Evolutionary conservation across 805 yeast genomes (phyloP), one percentile per base, ranked within the genome.

Genomic region (Tetrapisispora iriomotensis): DNA sequence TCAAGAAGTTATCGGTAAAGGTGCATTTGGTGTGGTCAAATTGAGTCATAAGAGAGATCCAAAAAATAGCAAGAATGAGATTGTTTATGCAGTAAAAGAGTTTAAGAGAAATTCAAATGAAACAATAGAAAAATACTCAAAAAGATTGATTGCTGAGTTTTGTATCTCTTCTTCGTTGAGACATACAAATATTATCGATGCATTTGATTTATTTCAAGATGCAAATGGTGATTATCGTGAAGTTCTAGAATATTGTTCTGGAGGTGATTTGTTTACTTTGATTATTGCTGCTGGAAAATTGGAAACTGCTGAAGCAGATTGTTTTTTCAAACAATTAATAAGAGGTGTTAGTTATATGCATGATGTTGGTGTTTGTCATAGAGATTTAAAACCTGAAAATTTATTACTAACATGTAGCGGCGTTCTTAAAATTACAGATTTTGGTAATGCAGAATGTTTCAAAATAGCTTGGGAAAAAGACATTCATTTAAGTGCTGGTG

Each of bases 381-480:
- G 98, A 46, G 98, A 90, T 62, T 66, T 90, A 51, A 90, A 90
- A 60, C 98, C 98, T 0, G 98, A 90, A 52, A 90, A 90, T 54
- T 80, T 90, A 36, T 61, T 90, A 45, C 61, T 86, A 29, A 82
- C 92, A 0, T 74, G 77, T 28, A 70, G 71, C 43, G 95, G 95
- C 32, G 66, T 69, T 13, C 59, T 87, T 40, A 86, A 86, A 56
- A 82, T 86, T 43, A 81, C 94, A 2, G 96, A 86, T 65, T 87
- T 87, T 51, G 96, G 96, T 28, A 81, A 79, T 54, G 76, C 82
- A 21, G 90, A 82, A 54, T 81, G 94, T 64, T 75, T 85, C 64
- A 67, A 75, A 56, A 80, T 80, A 79, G 92, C 90, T 0, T 82
- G 90, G 92, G 92, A 82, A 51, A 68, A 67, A 26, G 79, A 63